Base-by-base conservation (phyloP, 345 rosid species). In the Syzygium oleosum region DNA sequence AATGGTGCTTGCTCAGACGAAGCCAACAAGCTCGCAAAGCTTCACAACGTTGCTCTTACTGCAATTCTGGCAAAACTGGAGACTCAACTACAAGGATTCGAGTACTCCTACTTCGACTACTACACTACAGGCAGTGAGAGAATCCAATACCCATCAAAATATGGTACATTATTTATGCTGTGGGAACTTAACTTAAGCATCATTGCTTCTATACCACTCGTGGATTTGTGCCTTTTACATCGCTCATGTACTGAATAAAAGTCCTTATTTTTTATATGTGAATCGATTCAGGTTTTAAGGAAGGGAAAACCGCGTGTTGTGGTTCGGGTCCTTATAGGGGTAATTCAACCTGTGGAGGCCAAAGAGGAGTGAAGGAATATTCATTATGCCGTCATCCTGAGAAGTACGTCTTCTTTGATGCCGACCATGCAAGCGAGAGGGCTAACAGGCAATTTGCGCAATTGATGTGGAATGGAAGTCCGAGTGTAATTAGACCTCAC, bases 51-150 rank as follows among this genome's bases (percentile, higher is more conserved):
- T 27, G 89, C 78, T 80, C 56, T 91, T 34, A 46, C 87, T 2
- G 27, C 86, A 19, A 84, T 53, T 34, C 87, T 90, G 25, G 12
- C 65, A 19, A 87, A 84, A 52, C 85, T 91, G 1, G 51, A 89
- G 55, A 43, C 19, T 19, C 73, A 90, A 21, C 89, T 92, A 5
- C 41, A 38, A 46, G 92, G 95, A 51, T 90, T 92, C 86, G 89
- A 85, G 51, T 91, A 91, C 52, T 85, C 90, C 21, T 54, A 86
- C 63, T 88, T 90, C 23, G 91, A 91, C 85, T 84, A 61, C 51
- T 90, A 89, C 53, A 52, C 88, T 27, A 55, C 91, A 15, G 34
- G 83, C 23, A 25, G 0, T 12, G n/a, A 59, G 12, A 59, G 65
- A 59, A 27, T 27, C 58, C 58, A 84, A 38, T 31, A 19, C 55